A percentile compares a stretch with the other conserved stretches of the same genome.
Conservation (phyloP, 257 asterid species). For the Plectranthus barbatus region DNA sequence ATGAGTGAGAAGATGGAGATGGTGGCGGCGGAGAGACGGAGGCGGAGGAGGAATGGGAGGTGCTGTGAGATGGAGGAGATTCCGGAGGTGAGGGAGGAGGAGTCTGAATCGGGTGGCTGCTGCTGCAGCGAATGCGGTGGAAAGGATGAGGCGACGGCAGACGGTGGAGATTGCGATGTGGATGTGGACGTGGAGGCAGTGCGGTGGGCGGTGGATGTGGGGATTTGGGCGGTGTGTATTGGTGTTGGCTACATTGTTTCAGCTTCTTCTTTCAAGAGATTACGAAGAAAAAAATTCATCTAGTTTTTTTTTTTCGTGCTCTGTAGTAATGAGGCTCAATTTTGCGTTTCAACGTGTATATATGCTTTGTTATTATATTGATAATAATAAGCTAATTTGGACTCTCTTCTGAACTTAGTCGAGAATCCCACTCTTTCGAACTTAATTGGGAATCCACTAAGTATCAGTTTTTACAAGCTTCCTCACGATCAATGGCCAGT, state of each 20-base stretch:
- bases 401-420: no score
- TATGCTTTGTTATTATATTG: no score
- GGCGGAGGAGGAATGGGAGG: constrained; percentile 25
- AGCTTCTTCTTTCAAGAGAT: constrained; percentile 32
- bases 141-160: constrained; percentile 10
- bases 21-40: constrained; percentile 18
- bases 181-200: constrained; percentile 27
- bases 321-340: no score
- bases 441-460: no score
- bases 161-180: constrained; percentile 15
- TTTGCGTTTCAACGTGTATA: no score
- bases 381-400: no score
- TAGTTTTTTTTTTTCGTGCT: background rate
- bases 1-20: constrained; percentile 38
- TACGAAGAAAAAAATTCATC: constrained; percentile 19
- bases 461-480: no score
- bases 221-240: constrained; percentile 68
- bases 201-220: constrained; percentile 75
- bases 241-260: constrained; percentile 66
- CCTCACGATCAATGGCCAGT: no score
- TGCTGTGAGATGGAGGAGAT: constrained; percentile 57
- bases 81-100: constrained; percentile 62
- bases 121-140: constrained; percentile 39
- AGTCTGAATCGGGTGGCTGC: constrained; percentile 24
- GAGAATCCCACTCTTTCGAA: no score